phyloP scores from a whole-genome alignment of 768 basidiomycete species.

The Leucogyrophana mollusca region DNA sequence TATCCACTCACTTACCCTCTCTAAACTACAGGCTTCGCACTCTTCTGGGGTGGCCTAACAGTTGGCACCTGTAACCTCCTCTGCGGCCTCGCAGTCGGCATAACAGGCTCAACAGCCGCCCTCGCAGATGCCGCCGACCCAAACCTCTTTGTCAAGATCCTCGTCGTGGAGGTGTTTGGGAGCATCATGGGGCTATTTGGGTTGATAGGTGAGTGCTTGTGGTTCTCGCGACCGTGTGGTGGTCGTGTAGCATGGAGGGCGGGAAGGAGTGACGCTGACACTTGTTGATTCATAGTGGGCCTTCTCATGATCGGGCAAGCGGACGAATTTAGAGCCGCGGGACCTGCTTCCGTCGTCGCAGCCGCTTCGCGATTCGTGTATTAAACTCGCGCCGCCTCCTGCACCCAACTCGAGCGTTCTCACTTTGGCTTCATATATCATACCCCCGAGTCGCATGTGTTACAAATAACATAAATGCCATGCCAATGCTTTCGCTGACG shows the following conservation, averaged over 20 bases:
- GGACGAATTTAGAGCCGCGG: conserved; percentile 48
- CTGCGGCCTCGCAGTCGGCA: conserved; percentile 91
- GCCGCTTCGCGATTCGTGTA: conserved; percentile 33
- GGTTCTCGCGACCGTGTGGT: no score
- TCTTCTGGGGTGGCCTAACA: conserved; percentile 97
- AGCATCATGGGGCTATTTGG: conserved; percentile 92
- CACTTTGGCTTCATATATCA: no score
- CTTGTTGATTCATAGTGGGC: conserved; percentile 52
- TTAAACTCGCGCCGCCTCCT: conserved; percentile 12
- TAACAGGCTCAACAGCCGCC: conserved; percentile 94
- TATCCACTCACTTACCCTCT: not conserved
- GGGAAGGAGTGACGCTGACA: not conserved
- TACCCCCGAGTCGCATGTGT: no score
- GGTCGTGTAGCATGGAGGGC: no score
- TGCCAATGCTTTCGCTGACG: no score
- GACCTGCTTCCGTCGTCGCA: conserved; percentile 30
- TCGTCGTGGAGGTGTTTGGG: conserved; percentile 94
- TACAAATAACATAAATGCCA: no score
- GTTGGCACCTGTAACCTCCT: conserved; percentile 94
- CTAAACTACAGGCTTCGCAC: conserved; percentile 66
- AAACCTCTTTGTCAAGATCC: conserved; percentile 91
- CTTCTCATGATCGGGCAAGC: conserved; percentile 74
- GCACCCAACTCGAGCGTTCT: no score
- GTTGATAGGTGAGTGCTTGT: conserved; percentile 85
- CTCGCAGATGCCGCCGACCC: conserved; percentile 95